Base-by-base conservation (phyloP, 768 basidiomycete genomes). In the Hygrocybe coccinea region DNA sequence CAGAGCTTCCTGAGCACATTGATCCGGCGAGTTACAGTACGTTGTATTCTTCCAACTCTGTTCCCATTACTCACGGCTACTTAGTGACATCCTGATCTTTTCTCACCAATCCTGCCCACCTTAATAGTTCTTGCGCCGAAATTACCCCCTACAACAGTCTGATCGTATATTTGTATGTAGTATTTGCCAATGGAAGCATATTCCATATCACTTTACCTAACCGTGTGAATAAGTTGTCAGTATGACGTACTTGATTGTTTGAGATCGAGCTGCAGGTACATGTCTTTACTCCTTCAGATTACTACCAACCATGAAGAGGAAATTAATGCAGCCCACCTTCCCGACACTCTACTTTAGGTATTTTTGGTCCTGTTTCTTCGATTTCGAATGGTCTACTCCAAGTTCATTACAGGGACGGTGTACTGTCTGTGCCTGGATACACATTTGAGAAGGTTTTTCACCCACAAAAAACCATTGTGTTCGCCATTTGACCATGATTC, bases 1-100 rank as follows among this genome's bases (percentile, higher is more conserved):
- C 95, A 3, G 93, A 95, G 67, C 76, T 99, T 53, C 95, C 95
- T 17, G 91, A 93, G 50, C 87, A 88, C 64, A 91, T 97, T 62
- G 93, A 97, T 66, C 88, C 93, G 41, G 87, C 93, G 36, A 94
- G 86, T 61, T 98, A 98, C 79, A 98, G 92, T 95, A 64, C 70
- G 91, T 85, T 15, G 54, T 50, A 15, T 43, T 2, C 21, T 22
- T 59, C 33, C 35, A 51, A n/a, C 6, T 19, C 14, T 1, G 3
- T 35, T 12, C 29, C 15, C 25, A 14, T 25, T 17, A 15, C 29
- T 33, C 10, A 49, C 53, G 52, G 6, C 59, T 38, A 21, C 41
- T 24, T 24, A 79, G 78, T 80, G 78, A 80, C 78, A 29, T 79
- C 78, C 59, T 84, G 68, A 74, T 72, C 38, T 62, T 51, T 53